Evolutionary conservation across 768 basidiomycete species (phyloP).

Genomic region (Dioszegia hungarica): DNA sequence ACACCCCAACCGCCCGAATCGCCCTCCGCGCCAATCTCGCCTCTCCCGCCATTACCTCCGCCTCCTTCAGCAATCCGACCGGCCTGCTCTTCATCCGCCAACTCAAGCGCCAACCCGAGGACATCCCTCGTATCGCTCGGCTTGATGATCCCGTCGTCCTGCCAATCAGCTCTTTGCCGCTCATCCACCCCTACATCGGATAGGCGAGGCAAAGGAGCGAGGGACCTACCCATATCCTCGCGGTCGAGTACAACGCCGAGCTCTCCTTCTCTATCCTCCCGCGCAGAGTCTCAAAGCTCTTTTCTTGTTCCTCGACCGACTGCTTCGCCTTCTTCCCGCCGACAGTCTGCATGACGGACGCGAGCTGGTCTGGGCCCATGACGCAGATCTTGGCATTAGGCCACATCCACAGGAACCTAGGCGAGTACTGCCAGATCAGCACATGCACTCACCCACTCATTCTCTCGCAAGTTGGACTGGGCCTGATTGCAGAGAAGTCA

Average conservation of each 20-base stretch:
- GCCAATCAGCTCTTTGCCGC: background rate
- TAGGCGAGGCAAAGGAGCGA: background rate
- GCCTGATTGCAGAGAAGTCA: too few species aligned
- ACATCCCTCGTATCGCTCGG: constrained; percentile 84
- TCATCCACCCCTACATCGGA: background rate
- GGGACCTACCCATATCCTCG: constrained; percentile 69
- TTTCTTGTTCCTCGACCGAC: constrained; percentile 4
- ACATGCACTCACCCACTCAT: background rate
- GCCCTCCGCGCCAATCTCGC: constrained; percentile 56
- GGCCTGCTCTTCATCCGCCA: constrained; percentile 53
- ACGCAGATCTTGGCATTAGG: constrained; percentile 94
- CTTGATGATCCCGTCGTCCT: constrained; percentile 60
- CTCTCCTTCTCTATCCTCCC: constrained; percentile 84
- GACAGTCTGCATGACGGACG: constrained; percentile 85
- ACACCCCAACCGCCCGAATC: constrained; percentile 63
- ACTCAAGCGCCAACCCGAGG: constrained; percentile 76
- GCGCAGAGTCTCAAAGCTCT: constrained; percentile 53
- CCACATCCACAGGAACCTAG: constrained; percentile 98
- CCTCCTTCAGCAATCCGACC: constrained; percentile 54
- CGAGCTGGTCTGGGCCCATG: constrained; percentile 90
- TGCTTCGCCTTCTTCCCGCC: constrained; percentile 57
- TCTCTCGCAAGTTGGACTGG: too few species aligned
- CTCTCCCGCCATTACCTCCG: constrained; percentile 48
- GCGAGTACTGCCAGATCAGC: constrained; percentile 67
- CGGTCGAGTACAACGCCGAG: constrained; percentile 78